Evolutionary conservation across 345 rosid species (phyloP), one percentile per base, ranked within the genome.

Genomic region (Sisymbrium altissimum): DNA sequence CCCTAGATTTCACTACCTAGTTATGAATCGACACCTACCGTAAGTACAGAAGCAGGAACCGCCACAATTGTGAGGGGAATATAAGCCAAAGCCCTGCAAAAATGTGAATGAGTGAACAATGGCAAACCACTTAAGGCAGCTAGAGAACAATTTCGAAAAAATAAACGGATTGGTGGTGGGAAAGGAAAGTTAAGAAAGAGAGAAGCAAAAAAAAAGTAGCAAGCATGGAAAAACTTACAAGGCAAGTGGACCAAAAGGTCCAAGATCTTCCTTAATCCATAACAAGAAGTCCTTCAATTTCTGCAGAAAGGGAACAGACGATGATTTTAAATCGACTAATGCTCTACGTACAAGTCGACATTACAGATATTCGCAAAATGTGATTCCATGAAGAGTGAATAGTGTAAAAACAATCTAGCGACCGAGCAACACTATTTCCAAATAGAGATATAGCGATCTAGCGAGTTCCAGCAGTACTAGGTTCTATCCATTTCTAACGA

Each of bases 191-290:
- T 7, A 49, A 19, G 46, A 65, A 50, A 18, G 15, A 49, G 50
- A 38, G 55, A 64, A 70, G 25, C 4, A 58, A 40, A 7, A 27
- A n/a, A 6, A 40, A 52, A n/a, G 40, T 58, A 35, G 19, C 29
- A 41, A 54, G 4, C 2, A 60, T 19, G 69, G 69, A 58, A 45
- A 23, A 57, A 66, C 86, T 86, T 81, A 86, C 90, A 86, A 62
- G 23, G 80, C 85, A 64, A 86, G 17, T 10, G 87, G 90, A 63
- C 90, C 86, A 78, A 82, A 81, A 55, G 83, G 77, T 53, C 90
- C 90, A 65, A 84, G 84, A 84, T 84, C 87, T 75, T 79, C 80
- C 77, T 82, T 79, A 54, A 86, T 75, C 90, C 87, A 86, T 81
- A 81, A 23, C 72, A 84, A 79, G 62, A 86, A 81, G 44, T 70